phyloP scores from a whole-genome alignment of 192 early-diverging fungal species.

The Linnemannia hyalina region DNA sequence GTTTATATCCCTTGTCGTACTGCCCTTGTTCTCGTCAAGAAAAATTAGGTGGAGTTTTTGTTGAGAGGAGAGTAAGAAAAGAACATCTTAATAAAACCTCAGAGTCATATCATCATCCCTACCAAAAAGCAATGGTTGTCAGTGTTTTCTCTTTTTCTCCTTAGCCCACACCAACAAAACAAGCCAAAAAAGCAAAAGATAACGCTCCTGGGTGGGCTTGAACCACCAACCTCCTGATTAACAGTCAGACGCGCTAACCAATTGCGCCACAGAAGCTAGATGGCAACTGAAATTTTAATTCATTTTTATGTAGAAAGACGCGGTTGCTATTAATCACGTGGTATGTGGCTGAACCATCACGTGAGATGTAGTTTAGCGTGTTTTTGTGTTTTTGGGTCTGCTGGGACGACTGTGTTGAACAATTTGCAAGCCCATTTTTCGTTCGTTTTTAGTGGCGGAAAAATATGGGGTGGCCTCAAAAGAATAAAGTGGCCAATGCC shows the following conservation, averaged over 20 bases:
- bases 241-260: slow-evolving; percentile 68
- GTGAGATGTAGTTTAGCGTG: background rate
- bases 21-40: slow-evolving; percentile 42
- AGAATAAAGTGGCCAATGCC: no score
- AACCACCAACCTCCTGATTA: slow-evolving; percentile 75
- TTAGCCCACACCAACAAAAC: background rate
- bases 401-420: no score
- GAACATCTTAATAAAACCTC: background rate
- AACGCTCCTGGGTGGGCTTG: slow-evolving; percentile 70
- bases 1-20: slow-evolving; percentile 60
- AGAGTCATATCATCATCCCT: no score
- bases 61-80: background rate
- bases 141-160: no score
- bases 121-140: no score
- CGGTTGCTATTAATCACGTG: no score
- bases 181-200: slow-evolving; percentile 8
- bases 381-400: background rate
- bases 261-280: slow-evolving; percentile 26
- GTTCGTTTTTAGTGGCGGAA: no score
- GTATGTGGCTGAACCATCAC: background rate
- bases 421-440: no score
- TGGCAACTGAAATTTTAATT: background rate
- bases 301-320: no score
- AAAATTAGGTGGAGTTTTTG: background rate
- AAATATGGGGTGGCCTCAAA: no score